phyloP scores from a whole-genome alignment of 805 yeast genomes.

The Saccharomycopsis sp. region DNA sequence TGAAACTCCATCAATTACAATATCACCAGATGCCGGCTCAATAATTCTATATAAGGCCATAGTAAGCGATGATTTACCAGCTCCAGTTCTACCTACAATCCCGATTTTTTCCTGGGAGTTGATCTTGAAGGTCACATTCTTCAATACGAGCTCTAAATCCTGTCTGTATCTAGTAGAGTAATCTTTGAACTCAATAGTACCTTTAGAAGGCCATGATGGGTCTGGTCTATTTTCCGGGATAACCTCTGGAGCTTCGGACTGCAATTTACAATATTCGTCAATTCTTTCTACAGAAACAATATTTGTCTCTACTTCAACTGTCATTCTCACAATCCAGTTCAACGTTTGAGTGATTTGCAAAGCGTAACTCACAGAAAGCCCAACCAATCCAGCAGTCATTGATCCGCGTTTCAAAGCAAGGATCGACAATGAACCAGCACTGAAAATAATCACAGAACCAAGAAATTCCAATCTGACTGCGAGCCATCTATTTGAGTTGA shows the following conservation, averaged over 20 bases:
- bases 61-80: constrained; percentile 86
- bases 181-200: constrained; percentile 58
- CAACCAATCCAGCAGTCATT: constrained; percentile 85
- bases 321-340: constrained; percentile 98
- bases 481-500: constrained; percentile 94
- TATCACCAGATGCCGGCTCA: constrained; percentile 58
- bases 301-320: constrained; percentile 96
- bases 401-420: constrained; percentile 59
- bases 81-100: constrained; percentile 96
- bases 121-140: constrained; percentile 55
- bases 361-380: constrained; percentile 89
- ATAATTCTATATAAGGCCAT: constrained; percentile 80
- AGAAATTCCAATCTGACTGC: constrained; percentile 89
- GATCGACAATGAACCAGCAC: constrained; percentile 79
- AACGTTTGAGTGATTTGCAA: constrained; percentile 87
- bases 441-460: constrained; percentile 82
- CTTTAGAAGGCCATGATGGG: constrained; percentile 64
- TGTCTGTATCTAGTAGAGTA: constrained; percentile 83
- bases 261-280: constrained; percentile 73
- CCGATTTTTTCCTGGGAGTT: constrained; percentile 81
- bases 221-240: constrained; percentile 64
- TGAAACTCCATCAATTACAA: constrained; percentile 63
- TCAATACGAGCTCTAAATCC: constrained; percentile 73
- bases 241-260: constrained; percentile 77
- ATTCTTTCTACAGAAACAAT: constrained; percentile 96